phyloP scores from a whole-genome alignment of 768 basidiomycete genomes.

The Saitozyma podzolica region DNA sequence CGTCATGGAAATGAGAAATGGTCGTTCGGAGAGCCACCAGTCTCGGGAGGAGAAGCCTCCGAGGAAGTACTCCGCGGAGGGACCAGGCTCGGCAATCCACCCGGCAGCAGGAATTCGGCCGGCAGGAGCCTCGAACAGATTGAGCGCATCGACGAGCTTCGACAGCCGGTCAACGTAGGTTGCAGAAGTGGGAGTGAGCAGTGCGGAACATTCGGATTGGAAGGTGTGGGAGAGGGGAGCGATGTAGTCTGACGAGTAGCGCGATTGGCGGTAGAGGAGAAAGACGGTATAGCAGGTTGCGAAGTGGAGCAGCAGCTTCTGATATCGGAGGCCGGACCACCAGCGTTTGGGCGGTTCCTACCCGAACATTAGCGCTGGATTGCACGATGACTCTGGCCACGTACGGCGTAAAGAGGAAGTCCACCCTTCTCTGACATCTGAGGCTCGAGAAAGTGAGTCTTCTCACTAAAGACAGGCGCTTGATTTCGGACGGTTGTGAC shows the following conservation, averaged over 20 bases:
- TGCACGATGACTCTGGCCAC: no score
- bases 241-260: background rate
- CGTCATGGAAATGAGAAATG: constrained; percentile 67
- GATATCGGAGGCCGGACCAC: no score
- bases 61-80: constrained; percentile 69
- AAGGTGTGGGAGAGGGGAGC: constrained; percentile 15
- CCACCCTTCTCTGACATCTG: no score
- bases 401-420: no score
- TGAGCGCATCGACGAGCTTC: constrained; percentile 8
- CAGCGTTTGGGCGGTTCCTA: no score
- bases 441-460: no score
- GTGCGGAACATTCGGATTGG: constrained; percentile 13
- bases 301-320: no score
- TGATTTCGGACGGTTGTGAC: no score
- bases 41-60: constrained; percentile 62
- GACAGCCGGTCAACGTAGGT: constrained; percentile 22
- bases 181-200: constrained; percentile 9
- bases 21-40: constrained; percentile 78
- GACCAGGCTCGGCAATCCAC: constrained; percentile 77
- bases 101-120: background rate
- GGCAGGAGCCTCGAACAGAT: background rate
- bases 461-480: no score
- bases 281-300: no score
- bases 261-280: no score
- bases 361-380: no score